Evolutionary conservation across 176 grass and related monocot species (phyloP).

Genomic region (Musa schizocarpa): DNA sequence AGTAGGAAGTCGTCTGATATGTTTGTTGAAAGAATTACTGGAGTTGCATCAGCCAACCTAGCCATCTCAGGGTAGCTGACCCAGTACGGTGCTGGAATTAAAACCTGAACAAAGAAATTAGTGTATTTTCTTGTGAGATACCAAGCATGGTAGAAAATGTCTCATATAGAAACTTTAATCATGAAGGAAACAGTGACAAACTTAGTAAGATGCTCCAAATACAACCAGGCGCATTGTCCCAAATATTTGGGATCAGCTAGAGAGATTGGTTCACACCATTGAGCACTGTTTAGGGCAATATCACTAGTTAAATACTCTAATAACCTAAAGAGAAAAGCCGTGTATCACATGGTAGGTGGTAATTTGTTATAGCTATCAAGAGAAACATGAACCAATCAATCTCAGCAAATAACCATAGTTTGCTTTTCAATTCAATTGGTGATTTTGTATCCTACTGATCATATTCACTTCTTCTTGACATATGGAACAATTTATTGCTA

Average conservation of each 20-base stretch:
- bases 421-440: no score
- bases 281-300: not conserved
- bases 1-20: slow-evolving; percentile 77
- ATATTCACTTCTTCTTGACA: not conserved
- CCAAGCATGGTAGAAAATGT: not conserved
- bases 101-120: slow-evolving; percentile 37
- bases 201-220: not conserved
- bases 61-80: slow-evolving; percentile 98
- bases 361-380: no score
- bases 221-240: not conserved
- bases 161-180: not conserved
- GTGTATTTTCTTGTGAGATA: not conserved
- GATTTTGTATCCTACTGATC: not conserved
- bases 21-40: slow-evolving; percentile 71
- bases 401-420: no score
- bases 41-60: slow-evolving; percentile 66
- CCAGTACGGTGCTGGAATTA: slow-evolving; percentile 87
- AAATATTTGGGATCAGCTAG: not conserved
- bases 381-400: no score
- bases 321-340: not conserved
- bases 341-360: no score
- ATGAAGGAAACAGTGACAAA: not conserved
- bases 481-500: not conserved
- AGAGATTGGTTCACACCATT: not conserved
- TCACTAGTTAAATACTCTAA: not conserved